These are phyloP conservation scores for Amoeboaphelidium protococcarum DNA, from an alignment of 371 early-diverging fungal species.

Conservation along the genomic window DNA sequence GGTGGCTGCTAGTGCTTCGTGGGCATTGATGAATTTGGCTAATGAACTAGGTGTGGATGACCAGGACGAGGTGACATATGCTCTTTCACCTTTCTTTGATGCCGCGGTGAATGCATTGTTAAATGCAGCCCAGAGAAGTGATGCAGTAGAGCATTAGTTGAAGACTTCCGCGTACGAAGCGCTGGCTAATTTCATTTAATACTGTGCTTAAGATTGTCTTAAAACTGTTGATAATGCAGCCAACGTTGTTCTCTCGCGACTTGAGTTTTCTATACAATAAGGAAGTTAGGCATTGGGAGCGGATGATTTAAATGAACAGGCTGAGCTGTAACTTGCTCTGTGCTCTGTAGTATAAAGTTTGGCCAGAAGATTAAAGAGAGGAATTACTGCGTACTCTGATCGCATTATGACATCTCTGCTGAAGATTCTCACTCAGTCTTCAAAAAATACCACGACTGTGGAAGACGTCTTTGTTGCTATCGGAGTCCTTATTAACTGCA, in stretches of 20 bases:
- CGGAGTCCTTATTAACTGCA: constrained; percentile 44
- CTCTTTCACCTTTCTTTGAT: constrained; percentile 53
- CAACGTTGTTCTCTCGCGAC: constrained; percentile 36
- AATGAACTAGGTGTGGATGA: constrained; percentile 8
- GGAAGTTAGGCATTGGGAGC: constrained; percentile 39
- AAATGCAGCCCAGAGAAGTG: constrained; percentile 2
- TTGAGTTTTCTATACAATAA: constrained; percentile 30
- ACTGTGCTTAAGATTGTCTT: constrained; percentile 42
- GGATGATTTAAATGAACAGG: constrained; percentile 47
- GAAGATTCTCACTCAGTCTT: constrained; percentile 23
- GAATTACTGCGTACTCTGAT: constrained; percentile 43
- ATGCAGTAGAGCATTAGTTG: constrained; percentile 35
- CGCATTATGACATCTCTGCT: constrained; percentile 60
- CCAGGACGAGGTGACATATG: constrained; percentile 23
- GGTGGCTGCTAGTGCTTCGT: constrained; percentile 71
- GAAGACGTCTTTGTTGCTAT: constrained; percentile 79
- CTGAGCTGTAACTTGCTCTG: constrained; percentile 66
- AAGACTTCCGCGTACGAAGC: constrained; percentile 79
- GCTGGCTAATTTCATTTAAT: constrained; percentile 39
- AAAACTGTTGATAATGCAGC: constrained; percentile 36
- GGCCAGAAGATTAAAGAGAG: constrained; percentile 36
- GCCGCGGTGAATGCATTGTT: constrained; percentile 41
- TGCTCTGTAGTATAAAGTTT: constrained; percentile 38
- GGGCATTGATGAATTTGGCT: constrained; percentile 14
- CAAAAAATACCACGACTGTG: constrained; percentile 49